phyloP scores from a whole-genome alignment of 306 rosid genomes.

The Fagus crenata region DNA sequence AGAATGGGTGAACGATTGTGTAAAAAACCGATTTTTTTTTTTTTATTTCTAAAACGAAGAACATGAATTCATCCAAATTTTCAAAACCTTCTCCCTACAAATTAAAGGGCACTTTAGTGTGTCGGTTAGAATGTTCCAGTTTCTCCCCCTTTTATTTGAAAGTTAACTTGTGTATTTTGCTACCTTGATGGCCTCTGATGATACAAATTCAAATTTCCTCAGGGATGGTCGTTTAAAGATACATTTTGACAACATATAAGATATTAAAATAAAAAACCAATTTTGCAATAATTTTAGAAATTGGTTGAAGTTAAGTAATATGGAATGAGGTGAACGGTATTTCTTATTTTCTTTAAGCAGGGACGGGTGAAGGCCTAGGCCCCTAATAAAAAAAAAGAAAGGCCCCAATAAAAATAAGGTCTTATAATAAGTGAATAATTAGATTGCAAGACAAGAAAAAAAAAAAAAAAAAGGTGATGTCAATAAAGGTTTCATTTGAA shows the following conservation, averaged over 20 bases:
- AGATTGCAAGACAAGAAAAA: too few relatives aligned
- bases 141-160: not conserved
- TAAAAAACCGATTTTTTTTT: too few relatives aligned
- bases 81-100: not conserved
- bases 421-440: too few relatives aligned
- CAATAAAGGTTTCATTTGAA: too few relatives aligned
- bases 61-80: not conserved
- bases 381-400: too few relatives aligned
- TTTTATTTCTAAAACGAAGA: not conserved
- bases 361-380: too few relatives aligned
- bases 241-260: too few relatives aligned
- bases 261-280: too few relatives aligned
- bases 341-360: too few relatives aligned
- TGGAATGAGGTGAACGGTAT: not conserved
- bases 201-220: not conserved
- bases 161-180: not conserved
- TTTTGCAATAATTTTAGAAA: not conserved
- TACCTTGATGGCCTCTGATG: too few relatives aligned
- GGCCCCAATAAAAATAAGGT: too few relatives aligned
- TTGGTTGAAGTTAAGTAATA: not conserved
- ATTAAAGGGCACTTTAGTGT: not conserved
- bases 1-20: not conserved
- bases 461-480: too few relatives aligned
- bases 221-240: not conserved
- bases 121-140: not conserved